These are phyloP conservation scores for Cryptococcus sp. DNA, from an alignment of 1,284 basidiomycete species.

Conservation along the genomic window DNA sequence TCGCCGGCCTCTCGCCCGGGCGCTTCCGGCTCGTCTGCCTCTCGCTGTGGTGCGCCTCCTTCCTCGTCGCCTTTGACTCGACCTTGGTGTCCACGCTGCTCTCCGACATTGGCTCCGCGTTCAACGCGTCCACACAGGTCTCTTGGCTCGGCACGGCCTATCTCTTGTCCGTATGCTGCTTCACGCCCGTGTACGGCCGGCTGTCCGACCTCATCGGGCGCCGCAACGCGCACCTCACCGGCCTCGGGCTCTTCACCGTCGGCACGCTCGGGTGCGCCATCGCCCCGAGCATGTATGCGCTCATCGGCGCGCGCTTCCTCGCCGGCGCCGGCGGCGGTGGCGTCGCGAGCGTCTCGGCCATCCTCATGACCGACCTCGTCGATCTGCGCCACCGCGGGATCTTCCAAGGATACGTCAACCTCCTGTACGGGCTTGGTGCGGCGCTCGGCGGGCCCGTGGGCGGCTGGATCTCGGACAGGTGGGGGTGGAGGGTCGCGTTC, in stretches of 20 bases:
- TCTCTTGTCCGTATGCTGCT: slow-evolving; percentile 77
- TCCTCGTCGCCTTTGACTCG: slow-evolving; percentile 78
- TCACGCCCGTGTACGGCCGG: slow-evolving; percentile 82
- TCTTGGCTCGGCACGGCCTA: slow-evolving; percentile 62
- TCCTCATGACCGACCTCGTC: slow-evolving; percentile 52
- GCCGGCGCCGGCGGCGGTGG: slow-evolving; percentile 77
- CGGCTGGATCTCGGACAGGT: slow-evolving; percentile 75
- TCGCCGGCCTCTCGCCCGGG: slow-evolving; percentile 30
- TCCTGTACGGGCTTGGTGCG: slow-evolving; percentile 53
- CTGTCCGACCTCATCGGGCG: slow-evolving; percentile 81
- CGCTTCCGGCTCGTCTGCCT: slow-evolving; percentile 37
- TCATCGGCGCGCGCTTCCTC: slow-evolving; percentile 72
- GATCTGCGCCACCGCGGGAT: slow-evolving; percentile 77
- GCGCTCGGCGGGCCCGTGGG: slow-evolving; percentile 68
- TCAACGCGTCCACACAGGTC: slow-evolving; percentile 54
- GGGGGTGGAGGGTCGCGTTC: slow-evolving; percentile 65
- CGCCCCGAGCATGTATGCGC: slow-evolving; percentile 73
- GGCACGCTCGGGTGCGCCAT: slow-evolving; percentile 78
- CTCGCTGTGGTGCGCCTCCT: slow-evolving; percentile 45
- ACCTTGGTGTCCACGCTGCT: slow-evolving; percentile 58
- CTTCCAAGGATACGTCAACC: slow-evolving; percentile 85
- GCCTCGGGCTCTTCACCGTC: slow-evolving; percentile 70
- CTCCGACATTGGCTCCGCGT: slow-evolving; percentile 39
- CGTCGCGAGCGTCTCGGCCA: slow-evolving; percentile 34
- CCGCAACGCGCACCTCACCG: slow-evolving; percentile 66